Evolutionary conservation across 768 basidiomycete species (phyloP).

Genomic region (Lyophyllum atratum): DNA sequence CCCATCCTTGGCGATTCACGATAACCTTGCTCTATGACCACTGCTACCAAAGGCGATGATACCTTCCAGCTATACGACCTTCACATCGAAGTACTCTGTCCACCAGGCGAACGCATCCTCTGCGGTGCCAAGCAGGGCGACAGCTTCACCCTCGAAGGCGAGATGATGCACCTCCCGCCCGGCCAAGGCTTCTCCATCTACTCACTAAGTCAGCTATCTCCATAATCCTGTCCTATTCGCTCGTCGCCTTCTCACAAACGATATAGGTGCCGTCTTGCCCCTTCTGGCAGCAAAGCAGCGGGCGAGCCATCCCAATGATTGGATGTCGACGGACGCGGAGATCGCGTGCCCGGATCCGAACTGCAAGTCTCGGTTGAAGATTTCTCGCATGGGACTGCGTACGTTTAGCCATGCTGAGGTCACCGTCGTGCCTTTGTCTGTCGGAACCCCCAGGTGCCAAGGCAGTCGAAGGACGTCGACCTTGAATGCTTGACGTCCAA

Average conservation of each 20-base stretch:
- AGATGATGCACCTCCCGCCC: constrained; percentile 61
- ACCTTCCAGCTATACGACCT: constrained; percentile 65
- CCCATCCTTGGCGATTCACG: neutral
- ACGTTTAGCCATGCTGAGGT: neutral
- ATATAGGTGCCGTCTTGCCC: constrained; percentile 58
- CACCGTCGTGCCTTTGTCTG: neutral
- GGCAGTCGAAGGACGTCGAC: neutral
- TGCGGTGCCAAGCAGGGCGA: constrained; percentile 70
- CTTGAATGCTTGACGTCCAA: no score
- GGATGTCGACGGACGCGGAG: constrained; percentile 69
- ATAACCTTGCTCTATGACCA: neutral
- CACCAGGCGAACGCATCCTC: constrained; percentile 54
- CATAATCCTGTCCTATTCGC: neutral
- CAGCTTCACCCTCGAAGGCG: constrained; percentile 62
- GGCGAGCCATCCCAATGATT: constrained; percentile 53
- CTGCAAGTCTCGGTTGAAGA: constrained; percentile 46
- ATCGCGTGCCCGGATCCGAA: constrained; percentile 70
- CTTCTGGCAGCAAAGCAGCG: constrained; percentile 72
- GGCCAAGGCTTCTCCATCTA: constrained; percentile 72
- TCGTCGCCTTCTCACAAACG: neutral
- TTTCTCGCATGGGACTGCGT: neutral
- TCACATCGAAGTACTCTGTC: constrained; percentile 62
- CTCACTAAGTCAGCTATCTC: constrained; percentile 47
- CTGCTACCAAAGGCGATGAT: constrained; percentile 37
- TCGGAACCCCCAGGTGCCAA: neutral